These are phyloP conservation scores for Camellia lanceoleosa DNA, from an alignment of 148 eudicot species.

Conservation along the genomic window DNA sequence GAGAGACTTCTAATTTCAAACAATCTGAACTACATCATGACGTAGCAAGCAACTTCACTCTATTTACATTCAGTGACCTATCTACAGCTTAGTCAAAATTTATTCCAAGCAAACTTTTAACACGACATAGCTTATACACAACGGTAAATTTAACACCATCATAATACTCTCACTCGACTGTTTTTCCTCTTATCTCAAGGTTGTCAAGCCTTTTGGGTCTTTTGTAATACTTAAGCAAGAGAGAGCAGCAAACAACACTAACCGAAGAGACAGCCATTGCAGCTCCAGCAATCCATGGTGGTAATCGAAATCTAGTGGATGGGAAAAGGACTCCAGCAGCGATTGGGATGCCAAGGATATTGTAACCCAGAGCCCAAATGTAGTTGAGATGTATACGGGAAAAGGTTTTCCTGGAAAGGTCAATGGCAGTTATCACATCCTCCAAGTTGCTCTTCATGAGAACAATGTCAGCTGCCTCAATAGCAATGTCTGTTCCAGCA, in stretches of 20 bases:
- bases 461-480: conserved; percentile 94
- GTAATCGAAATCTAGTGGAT: conserved; percentile 65
- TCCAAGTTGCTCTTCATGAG: conserved; percentile 86
- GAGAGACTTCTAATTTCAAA: too few relatives aligned
- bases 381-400: conserved; percentile 77
- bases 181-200: conserved; percentile 48
- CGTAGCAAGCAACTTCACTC: background rate
- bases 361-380: conserved; percentile 90
- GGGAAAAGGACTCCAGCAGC: conserved; percentile 87
- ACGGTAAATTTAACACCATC: background rate
- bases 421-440: conserved; percentile 87
- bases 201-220: conserved; percentile 63
- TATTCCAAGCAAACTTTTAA: conserved; percentile 5
- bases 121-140: background rate
- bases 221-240: conserved; percentile 74
- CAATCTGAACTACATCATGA: background rate
- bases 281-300: conserved; percentile 96
- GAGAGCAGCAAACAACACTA: conserved; percentile 91
- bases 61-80: background rate
- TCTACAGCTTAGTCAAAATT: conserved; percentile 3
- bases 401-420: conserved; percentile 84
- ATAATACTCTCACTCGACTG: conserved; percentile 34
- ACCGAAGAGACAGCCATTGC: conserved; percentile 99
- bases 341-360: conserved; percentile 71
- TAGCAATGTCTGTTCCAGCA: conserved; percentile 96